Percentiles rank a stretch among this genome's conserved stretches.
These are phyloP conservation scores for Ogataea philodendri DNA, from an alignment of 805 yeast genomes.

Conservation along the genomic window DNA sequence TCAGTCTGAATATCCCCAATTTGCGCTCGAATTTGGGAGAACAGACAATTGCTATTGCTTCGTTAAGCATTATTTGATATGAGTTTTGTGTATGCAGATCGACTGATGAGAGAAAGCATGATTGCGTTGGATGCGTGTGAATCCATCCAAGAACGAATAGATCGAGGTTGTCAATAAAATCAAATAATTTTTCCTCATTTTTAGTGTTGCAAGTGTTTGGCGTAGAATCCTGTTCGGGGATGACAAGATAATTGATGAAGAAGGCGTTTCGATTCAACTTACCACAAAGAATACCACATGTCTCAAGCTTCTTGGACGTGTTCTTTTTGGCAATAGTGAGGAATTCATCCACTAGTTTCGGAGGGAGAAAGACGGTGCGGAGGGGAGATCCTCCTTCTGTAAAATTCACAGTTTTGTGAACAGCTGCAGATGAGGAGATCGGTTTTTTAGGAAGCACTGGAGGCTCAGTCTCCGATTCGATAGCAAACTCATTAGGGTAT, in stretches of 20 bases:
- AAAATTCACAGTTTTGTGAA: slow-evolving; percentile 40
- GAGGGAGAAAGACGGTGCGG: slow-evolving; percentile 51
- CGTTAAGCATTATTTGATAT: slow-evolving; percentile 68
- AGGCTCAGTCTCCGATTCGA: slow-evolving; percentile 1
- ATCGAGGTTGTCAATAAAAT: slow-evolving; percentile 52
- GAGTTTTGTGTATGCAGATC: slow-evolving; percentile 68
- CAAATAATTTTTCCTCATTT: slow-evolving; percentile 58
- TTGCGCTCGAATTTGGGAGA: slow-evolving; percentile 49
- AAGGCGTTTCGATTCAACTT: slow-evolving; percentile 59
- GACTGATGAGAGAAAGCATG: slow-evolving; percentile 65
- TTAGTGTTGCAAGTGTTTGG: slow-evolving; percentile 60
- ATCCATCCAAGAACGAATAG: slow-evolving; percentile 72
- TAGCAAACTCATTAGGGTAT: slow-evolving; percentile 7
- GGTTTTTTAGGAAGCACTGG: not conserved
- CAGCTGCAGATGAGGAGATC: not conserved
- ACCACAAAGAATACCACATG: slow-evolving; percentile 68
- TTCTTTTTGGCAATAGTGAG: slow-evolving; percentile 47
- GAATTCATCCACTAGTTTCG: slow-evolving; percentile 41
- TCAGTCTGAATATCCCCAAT: slow-evolving; percentile 57
- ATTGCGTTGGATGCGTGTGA: slow-evolving; percentile 71
- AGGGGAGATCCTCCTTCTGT: slow-evolving; percentile 60
- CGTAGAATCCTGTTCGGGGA: slow-evolving; percentile 64
- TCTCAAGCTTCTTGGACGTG: slow-evolving; percentile 52
- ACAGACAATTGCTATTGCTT: slow-evolving; percentile 66
- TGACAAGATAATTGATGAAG: slow-evolving; percentile 57